Percentiles rank a stretch among this genome's conserved stretches.
Conservation (phyloP, 148 eudicot species). For the Camellia japonica region DNA sequence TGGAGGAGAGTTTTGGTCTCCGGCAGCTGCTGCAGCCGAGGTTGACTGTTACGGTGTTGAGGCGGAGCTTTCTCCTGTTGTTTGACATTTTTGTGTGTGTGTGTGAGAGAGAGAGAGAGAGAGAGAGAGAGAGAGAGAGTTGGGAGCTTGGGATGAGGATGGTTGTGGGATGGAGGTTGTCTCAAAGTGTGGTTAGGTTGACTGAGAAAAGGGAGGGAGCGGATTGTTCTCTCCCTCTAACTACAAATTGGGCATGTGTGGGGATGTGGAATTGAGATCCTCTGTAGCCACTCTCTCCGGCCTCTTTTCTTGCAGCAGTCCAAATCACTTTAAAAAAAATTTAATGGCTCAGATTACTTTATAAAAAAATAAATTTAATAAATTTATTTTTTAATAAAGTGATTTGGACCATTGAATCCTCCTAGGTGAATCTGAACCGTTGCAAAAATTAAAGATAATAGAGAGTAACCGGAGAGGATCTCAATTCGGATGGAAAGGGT, state of each 20-base stretch:
- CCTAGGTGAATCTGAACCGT: too few relatives aligned
- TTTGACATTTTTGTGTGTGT: constrained; percentile 43
- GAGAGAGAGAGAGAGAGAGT: constrained; percentile 7
- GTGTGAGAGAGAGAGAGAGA: constrained; percentile 20
- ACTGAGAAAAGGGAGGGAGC: constrained; percentile 2
- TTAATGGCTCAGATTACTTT: too few relatives aligned
- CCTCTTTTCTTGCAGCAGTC: too few relatives aligned
- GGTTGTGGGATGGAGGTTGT: neutral
- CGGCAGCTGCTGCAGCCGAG: constrained; percentile 48
- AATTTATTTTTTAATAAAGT: too few relatives aligned
- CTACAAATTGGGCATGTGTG: neutral
- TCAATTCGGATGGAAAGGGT: too few relatives aligned
- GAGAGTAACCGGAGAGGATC: too few relatives aligned
- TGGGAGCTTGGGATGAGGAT: neutral
- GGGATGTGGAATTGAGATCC: neutral
- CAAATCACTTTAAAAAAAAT: too few relatives aligned
- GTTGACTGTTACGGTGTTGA: constrained; percentile 36
- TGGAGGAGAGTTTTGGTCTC: constrained; percentile 40
- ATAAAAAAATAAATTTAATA: too few relatives aligned
- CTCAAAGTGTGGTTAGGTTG: neutral
- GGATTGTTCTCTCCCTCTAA: neutral
- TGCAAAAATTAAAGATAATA: too few relatives aligned
- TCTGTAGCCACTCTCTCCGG: too few relatives aligned
- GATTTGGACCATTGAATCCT: too few relatives aligned
- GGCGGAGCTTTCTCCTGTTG: constrained; percentile 24